Evolutionary conservation across 2,329 filamentous ascomycete species (phyloP).

Genomic region (Colletotrichum agaves): DNA sequence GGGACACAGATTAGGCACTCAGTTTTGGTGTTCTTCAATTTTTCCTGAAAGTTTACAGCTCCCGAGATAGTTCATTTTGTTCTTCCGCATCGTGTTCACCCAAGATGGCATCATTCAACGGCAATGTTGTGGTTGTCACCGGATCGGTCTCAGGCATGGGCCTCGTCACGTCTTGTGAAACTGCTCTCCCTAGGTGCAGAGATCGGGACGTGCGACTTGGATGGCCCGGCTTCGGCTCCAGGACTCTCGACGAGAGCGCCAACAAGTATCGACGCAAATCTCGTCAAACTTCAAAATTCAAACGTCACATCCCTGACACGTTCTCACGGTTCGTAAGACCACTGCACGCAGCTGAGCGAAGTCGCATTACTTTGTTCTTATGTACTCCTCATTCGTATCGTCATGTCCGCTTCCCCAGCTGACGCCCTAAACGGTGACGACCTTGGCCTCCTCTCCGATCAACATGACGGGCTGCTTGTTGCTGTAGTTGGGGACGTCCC

Average conservation of each 20-base stretch:
- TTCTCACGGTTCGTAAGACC: no score
- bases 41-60: no score
- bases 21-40: background rate
- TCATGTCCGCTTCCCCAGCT: no score
- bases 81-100: background rate
- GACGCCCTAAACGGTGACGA: background rate
- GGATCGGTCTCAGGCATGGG: conserved; percentile 29
- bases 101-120: background rate
- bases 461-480: conserved; percentile 51
- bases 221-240: background rate
- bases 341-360: no score
- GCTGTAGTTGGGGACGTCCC: conserved; percentile 34
- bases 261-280: no score
- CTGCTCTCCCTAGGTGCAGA: conserved; percentile 21
- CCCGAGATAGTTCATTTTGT: background rate
- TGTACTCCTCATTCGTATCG: no score
- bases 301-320: no score
- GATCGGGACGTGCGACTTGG: conserved; percentile 18
- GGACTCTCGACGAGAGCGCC: no score
- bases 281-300: no score
- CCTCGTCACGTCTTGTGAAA: conserved; percentile 2
- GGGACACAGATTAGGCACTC: no score
- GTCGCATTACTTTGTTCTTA: no score
- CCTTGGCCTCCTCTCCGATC: conserved; percentile 41
- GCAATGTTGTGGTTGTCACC: conserved; percentile 14